Evolutionary conservation across 805 yeast genomes (phyloP).

Genomic region (Candida nitratophila): DNA sequence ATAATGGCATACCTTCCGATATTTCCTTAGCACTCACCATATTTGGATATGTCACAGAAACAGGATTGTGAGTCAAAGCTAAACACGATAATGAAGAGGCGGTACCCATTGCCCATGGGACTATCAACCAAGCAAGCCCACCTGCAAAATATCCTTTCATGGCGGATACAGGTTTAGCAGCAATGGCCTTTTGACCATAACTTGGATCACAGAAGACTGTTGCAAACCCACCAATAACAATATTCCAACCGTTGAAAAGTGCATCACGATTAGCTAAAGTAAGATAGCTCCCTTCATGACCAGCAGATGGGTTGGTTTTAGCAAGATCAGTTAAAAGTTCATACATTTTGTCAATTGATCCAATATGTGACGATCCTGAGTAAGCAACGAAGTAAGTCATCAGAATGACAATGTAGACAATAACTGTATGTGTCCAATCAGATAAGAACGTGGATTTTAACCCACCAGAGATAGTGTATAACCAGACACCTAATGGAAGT

Average conservation of each 20-base stretch:
- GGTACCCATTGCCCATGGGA: slow-evolving; percentile 31
- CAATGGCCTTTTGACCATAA: slow-evolving; percentile 32
- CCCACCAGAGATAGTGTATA: slow-evolving; percentile 46
- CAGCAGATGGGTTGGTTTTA: slow-evolving; percentile 23
- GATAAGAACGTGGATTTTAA: slow-evolving; percentile 47
- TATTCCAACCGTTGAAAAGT: slow-evolving; percentile 31
- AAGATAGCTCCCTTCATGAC: slow-evolving; percentile 20
- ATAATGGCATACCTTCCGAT: slow-evolving; percentile 41
- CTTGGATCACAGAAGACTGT: slow-evolving; percentile 21
- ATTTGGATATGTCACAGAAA: slow-evolving; percentile 16
- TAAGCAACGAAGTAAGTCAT: slow-evolving; percentile 27
- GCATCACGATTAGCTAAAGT: slow-evolving; percentile 21
- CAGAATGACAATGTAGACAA: slow-evolving; percentile 25
- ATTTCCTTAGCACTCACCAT: slow-evolving; percentile 35
- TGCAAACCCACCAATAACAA: slow-evolving; percentile 33
- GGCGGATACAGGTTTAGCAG: slow-evolving; percentile 28
- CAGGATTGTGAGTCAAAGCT: slow-evolving; percentile 20
- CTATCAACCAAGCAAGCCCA: slow-evolving; percentile 36
- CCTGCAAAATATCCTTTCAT: slow-evolving; percentile 37
- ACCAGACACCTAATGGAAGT: slow-evolving; percentile 39
- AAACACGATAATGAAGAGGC: slow-evolving; percentile 33
- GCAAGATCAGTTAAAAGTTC: slow-evolving; percentile 32
- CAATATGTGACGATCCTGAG: slow-evolving; percentile 30
- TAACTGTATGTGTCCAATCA: slow-evolving; percentile 43
- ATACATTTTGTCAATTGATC: slow-evolving; percentile 37